Conservation (phyloP, 352 stramenopile genomes). For the Phytophthora meadii region DNA sequence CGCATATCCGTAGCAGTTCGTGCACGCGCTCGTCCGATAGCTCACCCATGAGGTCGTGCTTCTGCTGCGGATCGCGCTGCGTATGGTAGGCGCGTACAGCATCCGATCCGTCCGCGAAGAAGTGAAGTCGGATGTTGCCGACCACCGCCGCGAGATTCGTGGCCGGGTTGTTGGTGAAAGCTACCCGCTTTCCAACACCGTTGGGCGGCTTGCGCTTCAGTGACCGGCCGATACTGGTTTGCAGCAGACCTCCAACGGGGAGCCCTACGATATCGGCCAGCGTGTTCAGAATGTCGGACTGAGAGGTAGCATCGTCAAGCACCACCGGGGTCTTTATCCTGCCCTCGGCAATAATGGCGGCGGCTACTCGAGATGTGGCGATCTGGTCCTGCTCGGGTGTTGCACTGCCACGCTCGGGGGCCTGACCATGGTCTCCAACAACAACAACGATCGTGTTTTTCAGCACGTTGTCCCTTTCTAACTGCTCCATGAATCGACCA, state of each 20-base stretch:
- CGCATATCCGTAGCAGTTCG: conserved; percentile 46
- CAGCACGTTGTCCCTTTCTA: conserved; percentile 61
- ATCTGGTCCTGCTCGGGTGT: conserved; percentile 63
- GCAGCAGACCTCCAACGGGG: conserved; percentile 52
- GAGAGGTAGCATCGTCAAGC: conserved; percentile 49
- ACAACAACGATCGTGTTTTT: conserved; percentile 75
- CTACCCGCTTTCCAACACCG: conserved; percentile 34
- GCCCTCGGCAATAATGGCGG: conserved; percentile 63
- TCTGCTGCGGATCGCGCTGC: conserved; percentile 45
- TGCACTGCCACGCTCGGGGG: conserved; percentile 50
- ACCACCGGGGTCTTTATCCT: conserved; percentile 48
- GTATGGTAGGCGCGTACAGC: conserved; percentile 60
- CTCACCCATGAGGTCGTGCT: conserved; percentile 56
- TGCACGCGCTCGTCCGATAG: conserved; percentile 31
- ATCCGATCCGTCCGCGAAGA: conserved; percentile 55
- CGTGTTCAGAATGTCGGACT: conserved; percentile 75
- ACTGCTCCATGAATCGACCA: conserved; percentile 59
- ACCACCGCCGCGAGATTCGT: conserved; percentile 61
- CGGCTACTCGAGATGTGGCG: conserved; percentile 49
- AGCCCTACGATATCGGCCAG: conserved; percentile 73
- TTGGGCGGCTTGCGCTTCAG: conserved; percentile 57
- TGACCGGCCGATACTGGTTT: conserved; percentile 63
- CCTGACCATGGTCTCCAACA: conserved; percentile 70
- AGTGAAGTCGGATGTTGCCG: conserved; percentile 63
- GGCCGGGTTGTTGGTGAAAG: conserved; percentile 66